Evolutionary conservation across 2,329 filamentous ascomycete species (phyloP), one percentile per base, ranked within the genome.

Genomic region (Gaeumannomyces tritici): DNA sequence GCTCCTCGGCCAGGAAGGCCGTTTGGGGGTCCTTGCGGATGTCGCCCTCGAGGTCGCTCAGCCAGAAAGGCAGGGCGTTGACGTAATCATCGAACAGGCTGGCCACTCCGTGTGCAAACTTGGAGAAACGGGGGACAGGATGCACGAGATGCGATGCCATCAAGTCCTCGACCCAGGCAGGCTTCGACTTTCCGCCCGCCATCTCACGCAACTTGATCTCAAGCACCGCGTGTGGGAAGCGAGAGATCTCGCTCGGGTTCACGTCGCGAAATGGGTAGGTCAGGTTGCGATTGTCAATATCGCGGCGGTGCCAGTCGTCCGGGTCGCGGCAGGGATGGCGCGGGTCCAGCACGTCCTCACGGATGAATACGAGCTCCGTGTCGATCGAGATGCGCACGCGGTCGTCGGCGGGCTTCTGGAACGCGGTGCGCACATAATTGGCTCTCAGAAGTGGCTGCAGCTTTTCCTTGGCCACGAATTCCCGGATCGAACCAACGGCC

Each of bases 1-100:
- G 87, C 73, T 96, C 92, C 73, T 98, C 93, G 69, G 95, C 89
- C 66, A 96, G 89, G 72, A 96, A 97, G 0, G 93, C 93, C 65
- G 85, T 83, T 72, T 95, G 90, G 0, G 95, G 95, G 72, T 98
- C 93, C 72, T 90, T 91, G 67, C 93, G 88, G 71, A 99, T 99
- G 72, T 99, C 95, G 35, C 85, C 90, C 72, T 97, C 93, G 56
- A 98, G 82, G 65, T 96, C 90, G 69, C 89, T 89, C 42, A 98
- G 83, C 95, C 95, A 99, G 78, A 98, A 97, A 18, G 95, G 95
- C 70, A 98, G 87, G 65, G 86, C 93, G 76, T 98, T 98, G 73
- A 99, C 93, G 70, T 96, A 86, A 74, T 99, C 91, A 70, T 98
- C 95, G 68, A 98, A 98, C 2, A 99, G 81, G 54, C 89, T 88